These are phyloP conservation scores for Pseudocercospora vitis DNA, from an alignment of 2,329 filamentous ascomycete genomes.

Conservation along the genomic window DNA sequence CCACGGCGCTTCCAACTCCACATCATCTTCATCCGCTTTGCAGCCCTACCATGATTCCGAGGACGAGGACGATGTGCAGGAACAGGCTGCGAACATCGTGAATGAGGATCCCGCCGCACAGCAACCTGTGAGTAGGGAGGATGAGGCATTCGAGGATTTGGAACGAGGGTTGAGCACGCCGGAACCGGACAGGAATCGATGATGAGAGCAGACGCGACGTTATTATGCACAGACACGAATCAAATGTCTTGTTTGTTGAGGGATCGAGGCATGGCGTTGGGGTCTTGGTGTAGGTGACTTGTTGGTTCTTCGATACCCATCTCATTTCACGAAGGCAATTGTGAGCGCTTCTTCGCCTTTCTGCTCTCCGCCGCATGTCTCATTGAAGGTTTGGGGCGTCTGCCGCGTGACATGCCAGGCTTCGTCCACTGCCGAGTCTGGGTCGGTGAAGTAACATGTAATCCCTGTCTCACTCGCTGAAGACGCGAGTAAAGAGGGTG, in stretches of 20 bases:
- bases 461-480: too few species aligned
- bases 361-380: too few species aligned
- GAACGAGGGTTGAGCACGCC: slow-evolving; percentile 33
- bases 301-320: slow-evolving; percentile 2
- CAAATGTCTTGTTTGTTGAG: slow-evolving; percentile 6
- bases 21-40: slow-evolving; percentile 16
- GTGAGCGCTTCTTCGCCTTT: too few species aligned
- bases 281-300: slow-evolving; percentile 1
- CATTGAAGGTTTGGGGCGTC: too few species aligned
- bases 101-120: slow-evolving; percentile 37
- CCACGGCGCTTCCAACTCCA: slow-evolving; percentile 20
- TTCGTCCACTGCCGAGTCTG: too few species aligned
- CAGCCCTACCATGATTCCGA: slow-evolving; percentile 26
- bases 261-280: background rate
- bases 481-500: too few species aligned
- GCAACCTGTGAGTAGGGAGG: slow-evolving; percentile 36
- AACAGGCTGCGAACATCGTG: slow-evolving; percentile 34
- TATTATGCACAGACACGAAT: slow-evolving; percentile 7
- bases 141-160: slow-evolving; percentile 39
- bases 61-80: slow-evolving; percentile 36
- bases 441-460: too few species aligned
- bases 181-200: slow-evolving; percentile 24
- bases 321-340: too few species aligned
- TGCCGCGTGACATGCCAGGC: too few species aligned
- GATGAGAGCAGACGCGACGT: too few species aligned